Conservation (phyloP, 768 basidiomycete species). For the Tricholoma furcatifolium region DNA sequence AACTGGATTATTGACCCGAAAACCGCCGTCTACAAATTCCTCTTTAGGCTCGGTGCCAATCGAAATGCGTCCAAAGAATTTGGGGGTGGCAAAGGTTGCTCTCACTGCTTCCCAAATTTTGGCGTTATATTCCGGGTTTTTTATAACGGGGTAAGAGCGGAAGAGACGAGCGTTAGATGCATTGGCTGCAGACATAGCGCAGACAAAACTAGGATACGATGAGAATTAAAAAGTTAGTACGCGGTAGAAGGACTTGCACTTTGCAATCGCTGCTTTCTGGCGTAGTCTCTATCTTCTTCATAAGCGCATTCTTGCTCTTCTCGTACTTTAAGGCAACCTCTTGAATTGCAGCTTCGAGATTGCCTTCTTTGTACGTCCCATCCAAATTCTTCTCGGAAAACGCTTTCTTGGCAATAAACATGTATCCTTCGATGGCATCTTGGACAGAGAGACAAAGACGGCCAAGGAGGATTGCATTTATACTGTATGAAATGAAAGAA, state of each 20-base stretch:
- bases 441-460: conserved; percentile 22
- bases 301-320: background rate
- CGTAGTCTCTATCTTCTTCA: background rate
- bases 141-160: conserved; percentile 9
- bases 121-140: conserved; percentile 6
- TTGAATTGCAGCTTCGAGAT: background rate
- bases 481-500: background rate
- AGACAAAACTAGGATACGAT: conserved; percentile 4
- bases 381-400: conserved; percentile 1
- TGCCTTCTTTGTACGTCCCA: background rate
- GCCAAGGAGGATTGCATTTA: conserved; percentile 25
- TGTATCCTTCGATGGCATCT: conserved; percentile 19
- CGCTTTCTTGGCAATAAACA: conserved; percentile 1
- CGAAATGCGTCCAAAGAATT: conserved; percentile 21
- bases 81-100: conserved; percentile 26
- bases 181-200: conserved; percentile 6
- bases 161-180: conserved; percentile 8
- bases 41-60: conserved; percentile 9
- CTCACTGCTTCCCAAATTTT: conserved; percentile 29
- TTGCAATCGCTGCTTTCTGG: background rate
- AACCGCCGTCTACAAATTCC: conserved; percentile 16
- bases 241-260: background rate
- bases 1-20: conserved; percentile 16
- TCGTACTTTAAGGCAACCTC: background rate
- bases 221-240: background rate